A percentile compares a stretch with the other conserved stretches of the same genome.
These are phyloP conservation scores for Geotrichum candidum DNA, from an alignment of 1,139 yeast species.

Conservation along the genomic window DNA sequence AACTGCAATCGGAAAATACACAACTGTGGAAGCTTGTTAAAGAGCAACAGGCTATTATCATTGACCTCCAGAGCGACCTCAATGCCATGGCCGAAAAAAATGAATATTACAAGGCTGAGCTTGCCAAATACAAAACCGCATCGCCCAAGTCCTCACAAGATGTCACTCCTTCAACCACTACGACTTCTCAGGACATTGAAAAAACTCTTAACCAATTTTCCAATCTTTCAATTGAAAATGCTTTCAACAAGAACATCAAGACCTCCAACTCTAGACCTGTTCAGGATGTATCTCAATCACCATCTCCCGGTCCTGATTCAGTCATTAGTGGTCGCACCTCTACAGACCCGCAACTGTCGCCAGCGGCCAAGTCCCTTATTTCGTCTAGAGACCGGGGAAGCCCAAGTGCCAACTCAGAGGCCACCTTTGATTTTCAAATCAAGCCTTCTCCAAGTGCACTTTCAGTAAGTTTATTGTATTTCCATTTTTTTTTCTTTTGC, in stretches of 20 bases:
- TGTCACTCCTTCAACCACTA: neutral
- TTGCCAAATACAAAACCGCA: slow-evolving; percentile 2
- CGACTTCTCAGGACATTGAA: neutral
- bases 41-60: slow-evolving; percentile 30
- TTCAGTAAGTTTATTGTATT: neutral
- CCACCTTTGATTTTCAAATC: neutral
- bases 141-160: neutral
- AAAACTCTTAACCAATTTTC: neutral
- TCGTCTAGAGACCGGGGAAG: neutral
- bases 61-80: slow-evolving; percentile 30
- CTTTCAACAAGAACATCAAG: neutral
- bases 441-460: neutral
- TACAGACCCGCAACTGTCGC: neutral
- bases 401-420: neutral
- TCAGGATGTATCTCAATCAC: neutral
- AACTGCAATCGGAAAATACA: slow-evolving; percentile 27
- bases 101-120: slow-evolving; percentile 16
- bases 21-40: slow-evolving; percentile 31
- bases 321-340: neutral
- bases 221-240: neutral
- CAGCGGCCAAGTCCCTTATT: neutral
- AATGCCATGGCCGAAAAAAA: slow-evolving; percentile 25
- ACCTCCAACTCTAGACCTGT: neutral
- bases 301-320: neutral
- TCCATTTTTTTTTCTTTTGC: no score